phyloP scores from a whole-genome alignment of 2,329 filamentous ascomycete species.

The Chlorencoelia australis region DNA sequence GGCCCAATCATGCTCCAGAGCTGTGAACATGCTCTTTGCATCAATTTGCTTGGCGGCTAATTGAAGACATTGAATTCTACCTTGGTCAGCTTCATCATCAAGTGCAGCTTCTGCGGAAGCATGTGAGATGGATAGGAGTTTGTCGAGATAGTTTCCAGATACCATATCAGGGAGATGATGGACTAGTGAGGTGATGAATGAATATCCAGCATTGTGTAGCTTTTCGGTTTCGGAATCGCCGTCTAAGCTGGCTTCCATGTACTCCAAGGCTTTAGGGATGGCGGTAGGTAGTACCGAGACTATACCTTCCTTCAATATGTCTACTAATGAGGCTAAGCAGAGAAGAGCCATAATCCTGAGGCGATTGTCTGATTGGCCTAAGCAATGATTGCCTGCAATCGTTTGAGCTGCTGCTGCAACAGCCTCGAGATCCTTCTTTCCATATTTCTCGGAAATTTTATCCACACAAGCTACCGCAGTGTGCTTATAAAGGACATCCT shows the following conservation, averaged over 20 bases:
- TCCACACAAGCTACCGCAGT: slow-evolving; percentile 85
- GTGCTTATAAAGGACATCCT: slow-evolving; percentile 67
- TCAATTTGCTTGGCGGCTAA: slow-evolving; percentile 71
- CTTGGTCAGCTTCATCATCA: slow-evolving; percentile 51
- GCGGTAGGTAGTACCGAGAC: slow-evolving; percentile 73
- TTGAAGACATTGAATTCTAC: slow-evolving; percentile 58
- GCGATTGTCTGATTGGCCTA: slow-evolving; percentile 62
- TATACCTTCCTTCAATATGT: slow-evolving; percentile 77
- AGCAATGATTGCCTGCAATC: slow-evolving; percentile 65
- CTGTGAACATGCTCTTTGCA: slow-evolving; percentile 63
- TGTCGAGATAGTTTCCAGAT: slow-evolving; percentile 62
- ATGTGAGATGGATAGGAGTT: slow-evolving; percentile 62
- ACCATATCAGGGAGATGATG: slow-evolving; percentile 87
- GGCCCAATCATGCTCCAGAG: slow-evolving; percentile 63
- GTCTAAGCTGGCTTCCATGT: slow-evolving; percentile 56
- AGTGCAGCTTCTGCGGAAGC: slow-evolving; percentile 55
- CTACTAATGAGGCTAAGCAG: slow-evolving; percentile 79
- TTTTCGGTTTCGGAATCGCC: slow-evolving; percentile 44
- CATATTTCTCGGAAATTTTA: slow-evolving; percentile 88
- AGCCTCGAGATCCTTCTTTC: slow-evolving; percentile 75
- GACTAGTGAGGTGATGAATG: slow-evolving; percentile 68
- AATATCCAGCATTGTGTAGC: slow-evolving; percentile 73
- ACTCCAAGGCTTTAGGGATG: slow-evolving; percentile 59
- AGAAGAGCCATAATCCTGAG: slow-evolving; percentile 77
- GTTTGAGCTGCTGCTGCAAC: slow-evolving; percentile 67